Conservation (phyloP, 176 grass and related monocot species). For the Avena eriantha region DNA sequence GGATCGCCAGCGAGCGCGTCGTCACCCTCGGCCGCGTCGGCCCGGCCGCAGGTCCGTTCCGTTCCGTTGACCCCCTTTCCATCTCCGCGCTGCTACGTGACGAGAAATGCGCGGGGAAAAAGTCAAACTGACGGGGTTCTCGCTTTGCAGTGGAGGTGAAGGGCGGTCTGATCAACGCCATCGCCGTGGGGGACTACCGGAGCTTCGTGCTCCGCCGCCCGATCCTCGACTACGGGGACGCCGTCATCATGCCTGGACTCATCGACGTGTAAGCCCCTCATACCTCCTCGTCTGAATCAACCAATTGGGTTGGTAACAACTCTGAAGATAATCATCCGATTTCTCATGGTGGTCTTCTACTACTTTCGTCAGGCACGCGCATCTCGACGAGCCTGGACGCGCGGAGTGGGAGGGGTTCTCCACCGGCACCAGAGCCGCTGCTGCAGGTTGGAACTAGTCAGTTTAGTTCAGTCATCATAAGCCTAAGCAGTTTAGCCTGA, state of each 20-base stretch:
- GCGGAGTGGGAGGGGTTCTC: conserved; percentile 95
- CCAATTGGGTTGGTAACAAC: too few relatives aligned
- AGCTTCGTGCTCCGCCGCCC: conserved; percentile 39
- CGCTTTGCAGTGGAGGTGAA: conserved; percentile 81
- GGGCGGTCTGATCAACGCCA: conserved; percentile 62
- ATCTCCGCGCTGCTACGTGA: background rate
- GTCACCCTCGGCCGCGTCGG: conserved; percentile 77
- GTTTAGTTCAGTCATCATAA: background rate
- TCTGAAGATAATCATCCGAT: background rate
- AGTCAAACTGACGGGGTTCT: background rate
- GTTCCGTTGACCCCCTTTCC: background rate
- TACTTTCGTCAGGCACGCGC: conserved; percentile 66
- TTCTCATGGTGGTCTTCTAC: background rate
- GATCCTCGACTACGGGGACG: conserved; percentile 81
- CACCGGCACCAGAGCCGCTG: conserved; percentile 89
- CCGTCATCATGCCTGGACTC: conserved; percentile 92
- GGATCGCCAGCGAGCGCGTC: conserved; percentile 81
- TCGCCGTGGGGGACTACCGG: conserved; percentile 65
- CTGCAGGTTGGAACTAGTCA: conserved; percentile 52
- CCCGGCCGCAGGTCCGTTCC: conserved; percentile 65
- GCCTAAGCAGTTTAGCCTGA: too few relatives aligned
- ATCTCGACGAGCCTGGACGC: conserved; percentile 90
- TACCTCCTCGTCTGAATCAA: background rate
- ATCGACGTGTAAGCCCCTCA: conserved; percentile 78
- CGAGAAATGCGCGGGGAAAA: background rate